Evolutionary conservation across 2,329 filamentous ascomycete species (phyloP), one percentile per base, ranked within the genome.

Genomic region (Didymella segeticola): DNA sequence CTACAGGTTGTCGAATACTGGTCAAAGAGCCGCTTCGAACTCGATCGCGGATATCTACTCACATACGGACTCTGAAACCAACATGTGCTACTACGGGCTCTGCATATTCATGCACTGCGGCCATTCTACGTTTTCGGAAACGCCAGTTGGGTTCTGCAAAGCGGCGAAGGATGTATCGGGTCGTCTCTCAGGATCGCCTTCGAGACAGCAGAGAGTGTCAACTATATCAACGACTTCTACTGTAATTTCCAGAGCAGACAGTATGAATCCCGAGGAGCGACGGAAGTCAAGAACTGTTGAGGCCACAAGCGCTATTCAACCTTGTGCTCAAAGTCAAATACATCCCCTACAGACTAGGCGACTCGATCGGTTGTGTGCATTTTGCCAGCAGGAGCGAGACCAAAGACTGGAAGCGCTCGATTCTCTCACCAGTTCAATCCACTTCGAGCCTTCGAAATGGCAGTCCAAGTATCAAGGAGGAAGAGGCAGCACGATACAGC

Each of bases 31-130:
- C 20, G 19, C 17, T 37, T 19, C 20, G 34, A 31, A 31, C 15
- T 15, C 8, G n/a, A 15, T 25, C 12, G 26, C 20, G 12, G 23
- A 9, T 5, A 41, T 17, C 23, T 29, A 26, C 10, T 14, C 33
- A 23, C 46, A 15, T 11, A n/a, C 29, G 11, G 20, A 14, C 26
- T 3, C 4, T 19, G 8, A 14, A 22, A 30, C n/a, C 19, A 38
- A 19, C 4, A 80, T 79, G 77, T 79, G 77, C 66, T 77, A 75
- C 58, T 75, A 79, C 60, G 72, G 67, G 31, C 69, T 76, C 26
- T 73, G 69, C 63, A 74, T 79, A 52, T 79, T 76, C 62, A 54
- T 71, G 7, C 70, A 66, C 26, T 79, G 77, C 64, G 77, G 77
- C 17, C 78, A 80, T 61, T 71, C 72, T 14, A 64, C 63, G 11